Evolutionary conservation across 768 basidiomycete species (phyloP), one percentile per base, ranked within the genome.

Genomic region (Mycena olivaceomarginata): DNA sequence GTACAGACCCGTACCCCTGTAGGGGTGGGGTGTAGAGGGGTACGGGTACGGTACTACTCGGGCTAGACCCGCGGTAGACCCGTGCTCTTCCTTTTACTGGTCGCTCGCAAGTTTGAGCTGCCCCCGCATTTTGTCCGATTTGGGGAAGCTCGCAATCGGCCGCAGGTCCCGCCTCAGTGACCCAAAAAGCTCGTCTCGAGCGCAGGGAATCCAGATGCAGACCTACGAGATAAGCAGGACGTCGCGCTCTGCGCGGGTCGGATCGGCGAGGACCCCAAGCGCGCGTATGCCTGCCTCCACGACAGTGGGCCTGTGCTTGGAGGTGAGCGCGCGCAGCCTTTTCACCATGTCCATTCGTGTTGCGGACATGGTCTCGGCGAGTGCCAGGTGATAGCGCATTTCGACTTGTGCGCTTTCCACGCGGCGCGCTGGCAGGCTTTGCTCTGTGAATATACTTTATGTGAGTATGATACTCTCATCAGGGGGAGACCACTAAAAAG

Each of bases 61-160:
- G 31, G 31, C 31, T 31, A 31, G 31, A 31, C 31, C 31, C 31
- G 31, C 31, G 31, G 31, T 31, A 31, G 31, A 31, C 31, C 31
- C 31, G 31, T 31, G 31, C 31, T 31, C 31, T 31, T 31, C 31
- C 31, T 31, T 31, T n/a, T n/a, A n/a, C n/a, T n/a, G n/a, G n/a
- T 53, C 59, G 48, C 48, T 72, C 15, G 37, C 62, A 31, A 51
- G 70, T 62, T 72, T 72, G 62, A 72, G 22, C 59, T 72, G 70
- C 0, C 48, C 48, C 13, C 70, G 70, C 62, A 72, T 64, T 40
- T 65, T 62, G 13, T 72, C 37, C 39, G 62, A 20, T 7, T 13
- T 11, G 15, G 60, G 48, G n/a, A 72, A 64, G 2, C 13, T n/a
- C 2, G 48, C 70, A 48, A 72, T 51, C 4, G 70, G n/a, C 48